A percentile compares a stretch with the other conserved stretches of the same genome.
These are phyloP conservation scores for Phlegmacium glaucopus DNA, from an alignment of 768 basidiomycete genomes.

Conservation along the genomic window DNA sequence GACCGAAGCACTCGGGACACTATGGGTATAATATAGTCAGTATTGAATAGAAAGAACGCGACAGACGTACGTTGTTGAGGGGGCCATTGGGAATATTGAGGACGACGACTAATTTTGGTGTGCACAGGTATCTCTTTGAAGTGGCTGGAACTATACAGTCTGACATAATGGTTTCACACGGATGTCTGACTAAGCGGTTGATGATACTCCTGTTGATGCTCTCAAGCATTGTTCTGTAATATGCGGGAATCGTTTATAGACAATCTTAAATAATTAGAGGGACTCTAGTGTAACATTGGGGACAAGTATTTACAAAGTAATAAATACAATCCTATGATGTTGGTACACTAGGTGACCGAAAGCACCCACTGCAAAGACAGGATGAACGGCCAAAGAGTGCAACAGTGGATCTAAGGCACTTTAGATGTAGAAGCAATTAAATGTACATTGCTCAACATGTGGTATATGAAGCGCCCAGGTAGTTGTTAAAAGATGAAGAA, in stretches of 20 bases:
- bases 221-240: no score
- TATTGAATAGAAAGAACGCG: neutral
- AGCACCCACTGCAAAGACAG: slow-evolving; percentile 38
- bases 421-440: slow-evolving; percentile 48
- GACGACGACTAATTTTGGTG: slow-evolving; percentile 34
- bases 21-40: slow-evolving; percentile 16
- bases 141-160: slow-evolving; percentile 47
- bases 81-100: slow-evolving; percentile 53
- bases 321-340: no score
- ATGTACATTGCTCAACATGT: slow-evolving; percentile 50
- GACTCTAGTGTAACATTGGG: no score
- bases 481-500: slow-evolving; percentile 65
- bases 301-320: no score
- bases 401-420: slow-evolving; percentile 56
- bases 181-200: neutral
- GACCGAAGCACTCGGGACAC: slow-evolving; percentile 59
- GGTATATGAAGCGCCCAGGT: slow-evolving; percentile 47
- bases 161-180: slow-evolving; percentile 30
- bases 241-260: no score
- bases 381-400: slow-evolving; percentile 62
- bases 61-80: slow-evolving; percentile 52
- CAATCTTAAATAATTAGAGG: no score
- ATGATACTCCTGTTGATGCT: no score
- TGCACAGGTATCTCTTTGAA: slow-evolving; percentile 17
- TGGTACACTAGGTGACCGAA: slow-evolving; percentile 67